A percentile compares a stretch with the other conserved stretches of the same genome.
Conservation (phyloP, 1,284 basidiomycete species). For the Heliocybe sulcata region DNA sequence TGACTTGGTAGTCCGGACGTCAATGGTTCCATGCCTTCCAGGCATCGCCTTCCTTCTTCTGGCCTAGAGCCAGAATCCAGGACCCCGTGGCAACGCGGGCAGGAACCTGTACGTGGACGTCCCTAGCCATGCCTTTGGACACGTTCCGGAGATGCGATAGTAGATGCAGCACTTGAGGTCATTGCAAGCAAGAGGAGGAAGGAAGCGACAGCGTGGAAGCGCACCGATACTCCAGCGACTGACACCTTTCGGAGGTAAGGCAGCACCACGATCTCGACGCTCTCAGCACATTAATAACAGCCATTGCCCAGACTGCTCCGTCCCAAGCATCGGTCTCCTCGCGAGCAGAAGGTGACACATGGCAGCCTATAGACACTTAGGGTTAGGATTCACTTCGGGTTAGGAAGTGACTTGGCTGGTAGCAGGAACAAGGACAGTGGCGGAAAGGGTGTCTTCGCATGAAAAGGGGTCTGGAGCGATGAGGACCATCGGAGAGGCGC, state of each 20-base stretch:
- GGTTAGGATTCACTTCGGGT: conserved; percentile 2
- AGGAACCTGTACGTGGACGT: background rate
- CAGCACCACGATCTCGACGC: background rate
- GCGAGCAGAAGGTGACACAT: background rate
- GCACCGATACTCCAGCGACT: background rate
- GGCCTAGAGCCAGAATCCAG: background rate
- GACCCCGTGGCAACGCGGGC: conserved; percentile 1
- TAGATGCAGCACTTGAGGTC: background rate
- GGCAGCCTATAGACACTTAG: conserved; percentile 1
- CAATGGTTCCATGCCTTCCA: background rate
- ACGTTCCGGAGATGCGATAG: conserved; percentile 3
- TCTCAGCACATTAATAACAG: background rate
- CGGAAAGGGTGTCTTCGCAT: background rate
- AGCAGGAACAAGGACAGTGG: background rate
- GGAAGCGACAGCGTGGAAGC: background rate
- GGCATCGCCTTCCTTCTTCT: conserved; percentile 1
- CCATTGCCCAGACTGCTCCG: background rate
- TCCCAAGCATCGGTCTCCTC: background rate
- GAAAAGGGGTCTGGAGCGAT: conserved; percentile 1
- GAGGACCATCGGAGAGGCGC: background rate
- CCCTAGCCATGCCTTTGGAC: background rate
- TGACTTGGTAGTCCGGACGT: background rate
- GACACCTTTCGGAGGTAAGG: background rate
- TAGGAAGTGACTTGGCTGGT: conserved; percentile 1
- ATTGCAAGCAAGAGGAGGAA: background rate